Evolutionary conservation across 2,329 filamentous ascomycete genomes (phyloP).

Genomic region (Ascochyta rabiei): DNA sequence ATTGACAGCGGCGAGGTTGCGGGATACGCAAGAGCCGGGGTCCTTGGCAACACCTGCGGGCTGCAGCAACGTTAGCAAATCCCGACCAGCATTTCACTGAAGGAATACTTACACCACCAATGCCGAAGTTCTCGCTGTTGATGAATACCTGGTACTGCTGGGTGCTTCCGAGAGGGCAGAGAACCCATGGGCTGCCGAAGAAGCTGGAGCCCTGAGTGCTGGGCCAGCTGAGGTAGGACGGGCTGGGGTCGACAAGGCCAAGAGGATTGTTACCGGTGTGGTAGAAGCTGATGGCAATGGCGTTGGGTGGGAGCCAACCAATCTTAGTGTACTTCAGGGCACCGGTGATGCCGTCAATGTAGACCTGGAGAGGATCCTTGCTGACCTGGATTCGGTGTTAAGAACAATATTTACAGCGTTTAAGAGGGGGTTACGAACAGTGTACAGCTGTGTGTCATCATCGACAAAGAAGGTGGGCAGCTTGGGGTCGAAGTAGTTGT

Average conservation of each 20-base stretch:
- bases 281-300: conserved; percentile 33
- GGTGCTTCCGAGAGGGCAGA: conserved; percentile 30
- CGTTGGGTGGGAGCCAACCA: conserved; percentile 31
- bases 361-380: conserved; percentile 37
- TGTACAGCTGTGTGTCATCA: conserved; percentile 37
- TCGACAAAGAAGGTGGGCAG: conserved; percentile 38
- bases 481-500: conserved; percentile 35
- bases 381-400: conserved; percentile 31
- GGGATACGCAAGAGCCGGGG: neutral
- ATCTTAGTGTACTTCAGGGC: conserved; percentile 34
- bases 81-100: neutral
- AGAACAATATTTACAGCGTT: neutral
- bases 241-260: conserved; percentile 25
- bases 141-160: conserved; percentile 39
- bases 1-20: conserved; percentile 27
- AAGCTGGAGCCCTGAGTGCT: conserved; percentile 23
- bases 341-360: conserved; percentile 29
- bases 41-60: conserved; percentile 25
- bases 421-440: conserved; percentile 21
- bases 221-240: conserved; percentile 38
- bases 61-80: conserved; percentile 6
- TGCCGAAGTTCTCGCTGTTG: conserved; percentile 31
- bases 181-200: conserved; percentile 19
- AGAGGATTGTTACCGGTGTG: conserved; percentile 38
- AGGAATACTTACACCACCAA: conserved; percentile 14